Evolutionary conservation across 805 yeast genomes (phyloP), one percentile per base, ranked within the genome.

Genomic region (Sungouiella blattae): DNA sequence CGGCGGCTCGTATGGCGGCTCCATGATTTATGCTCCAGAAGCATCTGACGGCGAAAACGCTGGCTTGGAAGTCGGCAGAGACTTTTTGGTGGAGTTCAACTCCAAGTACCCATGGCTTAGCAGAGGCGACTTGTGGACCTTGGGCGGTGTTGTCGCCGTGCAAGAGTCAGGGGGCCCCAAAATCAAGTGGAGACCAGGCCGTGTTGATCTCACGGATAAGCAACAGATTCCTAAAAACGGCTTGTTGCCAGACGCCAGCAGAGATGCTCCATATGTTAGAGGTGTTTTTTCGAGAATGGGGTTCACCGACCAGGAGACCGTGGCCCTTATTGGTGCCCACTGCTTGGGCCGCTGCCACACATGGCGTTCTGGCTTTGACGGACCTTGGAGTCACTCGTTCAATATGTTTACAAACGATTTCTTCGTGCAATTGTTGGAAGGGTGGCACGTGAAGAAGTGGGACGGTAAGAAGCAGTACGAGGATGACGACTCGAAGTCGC

Each of bases 61-160:
- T 11, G 78, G 78, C n/a, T 54, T 74, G 40, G 73, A 67, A 40
- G 53, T 62, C 20, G 87, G 82, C 7, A 67, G 83, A 40, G 59
- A 65, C 40, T 78, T 77, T 44, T 62, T 81, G 35, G 73, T 72
- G 49, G 75, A 80, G 1, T 62, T 81, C 50, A 69, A 70, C 49
- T 61, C 58, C 28, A 66, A 74, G 52, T 77, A 66, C 60, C 85
- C 87, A 8, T 74, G 77, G 64, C 62, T 81, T 36, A 67, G 80
- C 11, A 71, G 78, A 53, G 81, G 84, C 26, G 88, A 81, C 55
- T 69, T 82, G 47, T 80, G 83, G 80, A 81, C 87, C 7, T 60
- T 81, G 22, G 84, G 77, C n/a, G 87, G 87, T 23, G 82, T 74
- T 31, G 71, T 64, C 18, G 82, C 81, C 13, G 58, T 81, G 33